Conservation (phyloP, 495 filamentous ascomycete species). For the Penicillium riverlandense region DNA sequence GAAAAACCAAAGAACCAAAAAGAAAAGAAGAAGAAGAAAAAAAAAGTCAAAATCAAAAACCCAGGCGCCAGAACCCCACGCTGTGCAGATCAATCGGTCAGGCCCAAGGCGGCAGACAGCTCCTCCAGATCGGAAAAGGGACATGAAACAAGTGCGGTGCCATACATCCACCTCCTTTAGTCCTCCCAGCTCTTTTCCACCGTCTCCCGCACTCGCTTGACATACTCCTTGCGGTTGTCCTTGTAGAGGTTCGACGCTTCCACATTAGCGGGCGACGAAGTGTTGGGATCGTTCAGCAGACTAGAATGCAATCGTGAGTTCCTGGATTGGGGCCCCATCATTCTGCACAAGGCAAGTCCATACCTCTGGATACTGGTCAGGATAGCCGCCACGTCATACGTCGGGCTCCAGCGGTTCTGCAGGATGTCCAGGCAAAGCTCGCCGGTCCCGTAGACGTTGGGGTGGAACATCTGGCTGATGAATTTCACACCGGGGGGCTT, state of each 20-base stretch:
- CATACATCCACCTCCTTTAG: conserved; percentile 20
- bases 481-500: conserved; percentile 98
- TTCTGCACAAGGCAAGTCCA: too few relatives aligned
- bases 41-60: conserved; percentile 11
- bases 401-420: conserved; percentile 98
- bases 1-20: too few relatives aligned
- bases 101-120: conserved; percentile 7
- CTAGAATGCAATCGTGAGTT: conserved; percentile 33
- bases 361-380: conserved; percentile 97
- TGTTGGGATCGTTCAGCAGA: conserved; percentile 97
- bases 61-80: conserved; percentile 40
- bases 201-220: conserved; percentile 89
- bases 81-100: conserved; percentile 36
- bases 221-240: conserved; percentile 93
- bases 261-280: conserved; percentile 93
- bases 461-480: conserved; percentile 98
- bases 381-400: conserved; percentile 96
- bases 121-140: not conserved
- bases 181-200: conserved; percentile 99
- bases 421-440: conserved; percentile 96
- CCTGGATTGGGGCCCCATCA: too few relatives aligned
- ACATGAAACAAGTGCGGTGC: too few relatives aligned
- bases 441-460: conserved; percentile 94
- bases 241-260: conserved; percentile 98
- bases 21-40: too few relatives aligned